Base-by-base conservation (phyloP, 192 early-diverging fungal genomes). In the Ambispora gerdemannii region DNA sequence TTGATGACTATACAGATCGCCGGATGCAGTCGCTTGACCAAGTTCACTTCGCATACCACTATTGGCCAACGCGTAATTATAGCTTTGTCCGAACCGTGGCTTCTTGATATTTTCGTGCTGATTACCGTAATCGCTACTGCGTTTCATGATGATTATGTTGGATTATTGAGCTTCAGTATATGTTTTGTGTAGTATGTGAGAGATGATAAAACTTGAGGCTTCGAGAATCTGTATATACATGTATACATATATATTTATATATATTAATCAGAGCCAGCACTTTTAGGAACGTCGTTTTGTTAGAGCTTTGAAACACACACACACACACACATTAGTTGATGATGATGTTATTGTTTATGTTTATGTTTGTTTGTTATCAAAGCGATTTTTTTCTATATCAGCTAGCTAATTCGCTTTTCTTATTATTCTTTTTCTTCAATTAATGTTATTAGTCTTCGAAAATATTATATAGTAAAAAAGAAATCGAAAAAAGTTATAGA, bases 41-140 rank as follows among this genome's bases (percentile, higher is more conserved):
- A 71, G 70, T 36, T 63, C 60, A 27, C 50, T 51, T 55, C 38
- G 60, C 60, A 63, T 72, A 53, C 60, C 60, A 36, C 59, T 53
- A 63, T 27, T 34, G 19, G 60, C 22, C 22, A 63, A 36, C 22
- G 71, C 28, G 34, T 64, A 62, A 55, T 73, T 74, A 56, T 74
- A 76, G 17, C 77, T 68, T 71, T 85, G 86, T 28, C 76, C 78
- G 34, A 83, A 86, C 17, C 86, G 80, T 28, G 80, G 84, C 60
- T 87, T 87, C 69, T 87, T 87, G 67, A 76, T 80, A 50, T 71
- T 81, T 43, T 84, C 81, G 65, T 80, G 74, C 56, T 81, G 82
- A 59, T 74, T 61, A 50, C 69, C 81, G 75, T 84, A 86, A 67
- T 86, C 85, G 77, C 78, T 86, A 66, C 80, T 82, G 74, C 85